Percentiles rank a stretch among this genome's conserved stretches.
These are phyloP conservation scores for Zygosaccharomyces gambellarensis DNA, from an alignment of 805 yeast genomes.

Conservation along the genomic window DNA sequence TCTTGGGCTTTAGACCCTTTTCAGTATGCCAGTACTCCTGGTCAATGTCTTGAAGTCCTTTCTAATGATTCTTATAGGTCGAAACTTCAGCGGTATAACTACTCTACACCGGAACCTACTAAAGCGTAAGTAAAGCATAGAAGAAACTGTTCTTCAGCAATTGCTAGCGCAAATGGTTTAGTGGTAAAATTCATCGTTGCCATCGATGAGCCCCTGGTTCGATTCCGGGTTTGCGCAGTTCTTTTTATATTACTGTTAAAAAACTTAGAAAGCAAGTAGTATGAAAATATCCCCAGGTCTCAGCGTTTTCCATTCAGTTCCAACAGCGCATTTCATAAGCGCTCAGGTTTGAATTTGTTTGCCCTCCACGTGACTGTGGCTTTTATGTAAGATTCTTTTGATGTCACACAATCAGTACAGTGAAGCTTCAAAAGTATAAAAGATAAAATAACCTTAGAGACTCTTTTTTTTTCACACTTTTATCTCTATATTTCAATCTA, in stretches of 20 bases:
- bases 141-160: too few species aligned
- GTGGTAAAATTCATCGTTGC: conserved; percentile 36
- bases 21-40: too few species aligned
- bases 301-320: too few species aligned
- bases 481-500: neutral
- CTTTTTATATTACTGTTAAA: conserved; percentile 38
- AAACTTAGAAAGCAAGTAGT: neutral
- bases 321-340: too few species aligned
- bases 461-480: neutral
- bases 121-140: too few species aligned
- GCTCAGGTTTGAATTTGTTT: too few species aligned
- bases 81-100: too few species aligned
- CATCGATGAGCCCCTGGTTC: conserved; percentile 82
- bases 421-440: neutral
- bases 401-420: neutral
- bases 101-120: too few species aligned
- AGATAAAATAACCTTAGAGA: neutral
- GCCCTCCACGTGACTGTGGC: neutral
- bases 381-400: neutral
- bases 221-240: conserved; percentile 65
- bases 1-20: too few species aligned
- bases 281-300: neutral
- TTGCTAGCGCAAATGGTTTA: conserved; percentile 36
- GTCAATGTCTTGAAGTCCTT: too few species aligned
- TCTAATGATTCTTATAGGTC: too few species aligned